These are phyloP conservation scores for Maudiozyma humilis DNA, from an alignment of 1,139 yeast species.

Conservation along the genomic window DNA sequence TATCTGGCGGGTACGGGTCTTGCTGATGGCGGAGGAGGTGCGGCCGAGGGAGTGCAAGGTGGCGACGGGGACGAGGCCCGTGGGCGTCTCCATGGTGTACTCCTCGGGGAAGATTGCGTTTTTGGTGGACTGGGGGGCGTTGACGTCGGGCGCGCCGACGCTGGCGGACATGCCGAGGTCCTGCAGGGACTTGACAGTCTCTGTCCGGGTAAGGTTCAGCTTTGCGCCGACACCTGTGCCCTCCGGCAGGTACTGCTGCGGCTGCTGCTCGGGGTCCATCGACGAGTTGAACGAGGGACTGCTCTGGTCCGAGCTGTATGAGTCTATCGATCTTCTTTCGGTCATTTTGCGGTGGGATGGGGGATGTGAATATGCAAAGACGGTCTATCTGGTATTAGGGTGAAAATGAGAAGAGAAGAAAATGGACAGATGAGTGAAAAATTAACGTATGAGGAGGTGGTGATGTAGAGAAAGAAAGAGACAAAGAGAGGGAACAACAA, in stretches of 20 bases:
- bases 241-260: constrained; percentile 22
- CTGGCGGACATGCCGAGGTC: constrained; percentile 51
- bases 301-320: constrained; percentile 21
- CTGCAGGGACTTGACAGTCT: constrained; percentile 59
- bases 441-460: neutral
- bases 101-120: constrained; percentile 84
- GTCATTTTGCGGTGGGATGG: neutral
- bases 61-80: constrained; percentile 76
- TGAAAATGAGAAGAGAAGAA: neutral
- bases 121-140: constrained; percentile 46
- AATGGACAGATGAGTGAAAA: no score
- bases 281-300: constrained; percentile 17
- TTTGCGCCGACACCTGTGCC: constrained; percentile 3
- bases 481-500: neutral
- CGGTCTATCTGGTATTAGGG: neutral
- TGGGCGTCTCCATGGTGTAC: constrained; percentile 74
- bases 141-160: constrained; percentile 49
- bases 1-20: constrained; percentile 30
- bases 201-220: constrained; percentile 44
- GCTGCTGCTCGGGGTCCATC: constrained; percentile 16
- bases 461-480: neutral
- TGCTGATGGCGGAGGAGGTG: constrained; percentile 35
- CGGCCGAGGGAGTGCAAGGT: constrained; percentile 66
- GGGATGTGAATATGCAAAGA: neutral
- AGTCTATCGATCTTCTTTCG: constrained; percentile 16